Base-by-base conservation (phyloP, 1,139 yeast species). In the Lodderomyces parapsilosis region DNA sequence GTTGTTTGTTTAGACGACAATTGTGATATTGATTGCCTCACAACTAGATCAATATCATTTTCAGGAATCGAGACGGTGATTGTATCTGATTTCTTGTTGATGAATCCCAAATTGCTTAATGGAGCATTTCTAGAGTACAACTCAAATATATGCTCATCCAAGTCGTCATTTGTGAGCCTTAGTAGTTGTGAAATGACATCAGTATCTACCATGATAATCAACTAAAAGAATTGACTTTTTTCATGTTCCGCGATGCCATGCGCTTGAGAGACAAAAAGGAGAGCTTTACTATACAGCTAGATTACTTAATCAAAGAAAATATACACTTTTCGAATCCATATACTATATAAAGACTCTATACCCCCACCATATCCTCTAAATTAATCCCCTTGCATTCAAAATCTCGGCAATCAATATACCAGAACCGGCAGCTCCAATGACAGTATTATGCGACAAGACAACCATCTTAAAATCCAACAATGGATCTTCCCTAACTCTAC, bases 341-440 rank as follows among this genome's bases (percentile, higher is more conserved):
- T 14, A 28, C 13, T 28, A 14, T 14, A n/a, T n/a, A n/a, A n/a
- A n/a, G n/a, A n/a, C n/a, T 28, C 5, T 6, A 13, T 13, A 14
- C 33, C 3, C 11, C 19, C 5, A 5, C n/a, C 8, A 27, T 17
- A 6, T 13, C 14, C 3, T 3, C 19, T 76, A 90, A 54, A 91
- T 78, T 57, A 89, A 70, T 46, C 80, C 76, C 72, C 86, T 89
- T 44, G 93, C 93, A 49, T 78, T 69, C 57, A 93, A 77, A 48
- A 89, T 76, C 70, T 93, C 99, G 40, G 96, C 99, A 65, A 94
- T 93, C 65, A 93, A 81, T 49, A 93, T 77, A 65, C 99, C 99
- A n/a, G 98, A 87, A 60, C 99, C 99, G 24, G 99, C 99, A 57
- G 99, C 99, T 59, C 99, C 99, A 54, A 93, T 87, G 56, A 93